Conservation (phyloP, 2,329 filamentous ascomycete genomes). For the Xylaria sp. region DNA sequence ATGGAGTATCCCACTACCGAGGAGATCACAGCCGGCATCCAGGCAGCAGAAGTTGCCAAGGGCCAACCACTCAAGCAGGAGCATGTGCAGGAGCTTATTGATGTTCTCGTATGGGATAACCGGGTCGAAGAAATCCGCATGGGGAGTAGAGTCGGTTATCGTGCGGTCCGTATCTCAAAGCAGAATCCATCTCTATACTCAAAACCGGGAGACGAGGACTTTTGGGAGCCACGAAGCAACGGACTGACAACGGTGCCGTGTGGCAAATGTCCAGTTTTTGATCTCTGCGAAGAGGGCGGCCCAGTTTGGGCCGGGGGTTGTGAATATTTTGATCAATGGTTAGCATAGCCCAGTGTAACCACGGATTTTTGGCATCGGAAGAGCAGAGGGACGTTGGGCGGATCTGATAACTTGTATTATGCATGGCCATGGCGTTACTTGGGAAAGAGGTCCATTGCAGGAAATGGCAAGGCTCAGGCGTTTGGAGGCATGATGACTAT, state of each 20-base stretch:
- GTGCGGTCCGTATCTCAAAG: conserved; percentile 61
- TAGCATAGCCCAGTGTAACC: conserved; percentile 55
- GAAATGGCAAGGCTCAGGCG: conserved; percentile 22
- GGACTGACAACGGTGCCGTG: conserved; percentile 90
- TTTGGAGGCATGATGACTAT: conserved; percentile 10
- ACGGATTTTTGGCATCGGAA: not conserved
- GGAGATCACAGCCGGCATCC: conserved; percentile 80
- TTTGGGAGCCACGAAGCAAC: conserved; percentile 64
- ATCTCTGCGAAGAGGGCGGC: conserved; percentile 89
- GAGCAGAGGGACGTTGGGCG: not conserved
- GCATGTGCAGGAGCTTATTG: conserved; percentile 85
- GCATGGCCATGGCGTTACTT: conserved; percentile 37
- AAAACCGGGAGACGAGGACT: conserved; percentile 46
- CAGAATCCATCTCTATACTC: conserved; percentile 47
- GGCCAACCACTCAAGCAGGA: conserved; percentile 75
- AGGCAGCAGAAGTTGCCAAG: conserved; percentile 74
- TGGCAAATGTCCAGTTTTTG: conserved; percentile 90
- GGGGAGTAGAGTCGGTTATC: conserved; percentile 62
- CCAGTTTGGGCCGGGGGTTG: conserved; percentile 91
- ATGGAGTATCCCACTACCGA: conserved; percentile 81
- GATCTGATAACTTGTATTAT: conserved; percentile 25
- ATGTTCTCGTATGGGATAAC: conserved; percentile 89
- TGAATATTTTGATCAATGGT: conserved; percentile 90
- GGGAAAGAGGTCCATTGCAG: conserved; percentile 8
- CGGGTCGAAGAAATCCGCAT: conserved; percentile 74